Evolutionary conservation across 1,139 yeast species (phyloP), one percentile per base, ranked within the genome.

Genomic region (Candida sp.): DNA sequence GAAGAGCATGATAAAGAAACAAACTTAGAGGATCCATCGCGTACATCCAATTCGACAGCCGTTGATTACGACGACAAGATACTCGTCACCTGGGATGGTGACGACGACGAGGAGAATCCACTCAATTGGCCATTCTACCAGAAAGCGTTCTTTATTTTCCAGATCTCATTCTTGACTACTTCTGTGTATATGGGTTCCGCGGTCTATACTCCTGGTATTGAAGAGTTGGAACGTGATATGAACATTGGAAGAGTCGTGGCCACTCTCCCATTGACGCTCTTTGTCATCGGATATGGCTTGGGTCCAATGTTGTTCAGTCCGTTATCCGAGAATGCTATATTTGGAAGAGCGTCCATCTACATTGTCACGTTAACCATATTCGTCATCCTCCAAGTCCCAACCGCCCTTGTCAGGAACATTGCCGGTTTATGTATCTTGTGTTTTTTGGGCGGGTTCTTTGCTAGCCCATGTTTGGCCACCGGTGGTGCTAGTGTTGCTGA

Each of bases 231-330:
- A 61, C 65, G 66, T 23, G 76, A 79, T 28, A 81, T 82, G 52
- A 56, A 64, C n/a, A 69, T 80, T 2, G 65, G 77, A n/a, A 67
- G 69, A 47, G 76, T 74, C 9, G 72, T 70, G 3, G 80, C 84
- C 0, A 68, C 76, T 1, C 63, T 84, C 7, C 83, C 84, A 4
- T 67, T 70, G 42, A 52, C 70, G 5, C 48, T 67, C 46, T 70
- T 61, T 56, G 83, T 84, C 11, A 55, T 83, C 23, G 88, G 86
- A 1, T 83, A 81, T 57, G 88, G 86, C 27, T 44, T 80, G 32
- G 86, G 86, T 0, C 86, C 86, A 11, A 66, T 81, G 72, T 54
- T 82, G 1, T 76, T 82, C 49, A 73, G 85, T 2, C 88, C 89
- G 1, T 53, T 84, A 52, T 75, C 85, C 4, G 88, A 84, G 60